These are phyloP conservation scores for Aspergillus jensenii DNA, from an alignment of 2,329 filamentous ascomycete genomes.

Conservation along the genomic window DNA sequence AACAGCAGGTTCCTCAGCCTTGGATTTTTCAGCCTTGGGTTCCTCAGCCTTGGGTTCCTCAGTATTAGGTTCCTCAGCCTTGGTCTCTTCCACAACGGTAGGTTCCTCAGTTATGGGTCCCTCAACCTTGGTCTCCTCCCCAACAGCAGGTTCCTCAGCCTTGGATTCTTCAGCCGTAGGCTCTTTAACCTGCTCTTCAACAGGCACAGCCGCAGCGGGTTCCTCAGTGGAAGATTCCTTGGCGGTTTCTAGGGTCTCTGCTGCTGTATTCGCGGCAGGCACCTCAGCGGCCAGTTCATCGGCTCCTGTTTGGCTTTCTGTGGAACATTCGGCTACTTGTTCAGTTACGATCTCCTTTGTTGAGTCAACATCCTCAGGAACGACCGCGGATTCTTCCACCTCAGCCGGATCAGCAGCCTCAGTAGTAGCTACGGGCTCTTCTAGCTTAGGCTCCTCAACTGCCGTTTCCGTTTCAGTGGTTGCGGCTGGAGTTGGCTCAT, in stretches of 20 bases:
- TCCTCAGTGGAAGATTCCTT: neutral
- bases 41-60: neutral
- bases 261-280: neutral
- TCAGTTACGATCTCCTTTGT: neutral
- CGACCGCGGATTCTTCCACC: neutral
- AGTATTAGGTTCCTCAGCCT: too few relatives aligned
- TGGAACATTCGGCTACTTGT: neutral
- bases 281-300: too few relatives aligned
- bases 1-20: neutral
- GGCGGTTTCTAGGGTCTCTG: neutral
- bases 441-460: neutral
- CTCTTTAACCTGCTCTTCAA: too few relatives aligned
- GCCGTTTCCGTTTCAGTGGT: neutral
- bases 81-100: too few relatives aligned
- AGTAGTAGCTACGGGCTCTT: neutral
- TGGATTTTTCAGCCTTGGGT: neutral
- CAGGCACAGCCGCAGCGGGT: too few relatives aligned
- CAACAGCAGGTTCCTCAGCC: neutral
- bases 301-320: too few relatives aligned
- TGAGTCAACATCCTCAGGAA: neutral
- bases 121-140: too few relatives aligned
- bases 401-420: neutral
- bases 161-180: neutral
- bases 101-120: too few relatives aligned
- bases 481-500: neutral